Evolutionary conservation across 768 basidiomycete genomes (phyloP).

Genomic region (Royoungia palumana): DNA sequence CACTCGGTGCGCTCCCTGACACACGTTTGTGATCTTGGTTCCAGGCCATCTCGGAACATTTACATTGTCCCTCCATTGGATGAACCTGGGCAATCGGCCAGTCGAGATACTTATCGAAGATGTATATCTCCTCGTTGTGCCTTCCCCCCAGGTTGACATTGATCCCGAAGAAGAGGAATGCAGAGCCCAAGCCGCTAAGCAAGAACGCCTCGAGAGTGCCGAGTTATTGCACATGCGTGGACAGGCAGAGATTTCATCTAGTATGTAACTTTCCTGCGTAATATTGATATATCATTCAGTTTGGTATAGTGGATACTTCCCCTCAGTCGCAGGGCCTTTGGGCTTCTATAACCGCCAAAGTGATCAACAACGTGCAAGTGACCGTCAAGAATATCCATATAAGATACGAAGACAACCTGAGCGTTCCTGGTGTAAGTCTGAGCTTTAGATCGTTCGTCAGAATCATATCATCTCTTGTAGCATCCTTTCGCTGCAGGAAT

Average conservation of each 20-base stretch:
- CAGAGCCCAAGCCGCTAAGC: conserved; percentile 80
- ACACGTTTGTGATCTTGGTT: background rate
- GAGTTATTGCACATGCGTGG: conserved; percentile 74
- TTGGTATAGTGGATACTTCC: conserved; percentile 41
- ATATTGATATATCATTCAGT: background rate
- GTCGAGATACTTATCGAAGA: conserved; percentile 91
- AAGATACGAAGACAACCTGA: conserved; percentile 93
- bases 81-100: conserved; percentile 84
- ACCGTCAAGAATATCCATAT: conserved; percentile 95
- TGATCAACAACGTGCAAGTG: conserved; percentile 95
- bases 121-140: conserved; percentile 89
- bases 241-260: conserved; percentile 48
- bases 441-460: background rate
- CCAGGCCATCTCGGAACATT: conserved; percentile 84
- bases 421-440: conserved; percentile 79
- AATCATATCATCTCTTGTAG: conserved; percentile 36
- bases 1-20: background rate
- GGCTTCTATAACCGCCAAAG: conserved; percentile 78
- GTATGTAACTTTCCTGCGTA: conserved; percentile 30
- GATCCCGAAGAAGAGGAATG: conserved; percentile 84
- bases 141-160: conserved; percentile 62
- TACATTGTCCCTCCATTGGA: conserved; percentile 83
- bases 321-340: conserved; percentile 82
- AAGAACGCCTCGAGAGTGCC: conserved; percentile 84
- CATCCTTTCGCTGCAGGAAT: conserved; percentile 93